phyloP scores from a whole-genome alignment of 441 rosid genomes.

The Erysimum pusillum region DNA sequence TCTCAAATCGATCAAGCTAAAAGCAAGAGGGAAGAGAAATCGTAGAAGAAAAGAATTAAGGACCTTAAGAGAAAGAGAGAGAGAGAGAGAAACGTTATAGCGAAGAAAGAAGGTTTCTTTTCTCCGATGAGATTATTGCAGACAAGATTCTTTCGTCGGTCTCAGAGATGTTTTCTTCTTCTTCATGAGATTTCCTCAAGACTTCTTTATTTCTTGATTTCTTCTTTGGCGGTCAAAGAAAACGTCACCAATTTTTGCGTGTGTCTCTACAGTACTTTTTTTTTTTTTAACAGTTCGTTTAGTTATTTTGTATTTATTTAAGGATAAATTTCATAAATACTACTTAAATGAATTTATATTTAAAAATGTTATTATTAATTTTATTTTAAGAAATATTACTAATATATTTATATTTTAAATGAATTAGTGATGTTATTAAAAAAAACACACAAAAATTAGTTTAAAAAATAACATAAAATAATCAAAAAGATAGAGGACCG shows the following conservation, averaged over 20 bases:
- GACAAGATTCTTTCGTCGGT: not conserved
- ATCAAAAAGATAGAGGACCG: too few species aligned
- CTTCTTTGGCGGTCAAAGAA: constrained; percentile 42
- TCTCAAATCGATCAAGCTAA: constrained; percentile 18
- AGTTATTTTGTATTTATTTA: not conserved
- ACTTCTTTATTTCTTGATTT: constrained; percentile 19
- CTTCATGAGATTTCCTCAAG: constrained; percentile 12
- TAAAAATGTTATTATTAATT: too few species aligned
- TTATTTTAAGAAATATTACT: too few species aligned
- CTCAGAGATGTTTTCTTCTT: constrained; percentile 8
- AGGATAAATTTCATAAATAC: too few species aligned
- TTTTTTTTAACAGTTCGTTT: not conserved
- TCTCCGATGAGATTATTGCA: constrained; percentile 2
- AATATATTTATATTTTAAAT: too few species aligned
- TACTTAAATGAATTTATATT: too few species aligned
- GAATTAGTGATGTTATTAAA: too few species aligned
- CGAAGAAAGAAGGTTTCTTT: not conserved
- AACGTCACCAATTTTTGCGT: constrained; percentile 26
- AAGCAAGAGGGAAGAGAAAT: constrained; percentile 9
- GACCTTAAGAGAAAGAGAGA: not conserved
- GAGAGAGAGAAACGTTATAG: not conserved
- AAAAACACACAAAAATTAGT: too few species aligned
- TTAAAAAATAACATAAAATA: too few species aligned
- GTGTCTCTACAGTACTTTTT: not conserved
- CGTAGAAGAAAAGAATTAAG: not conserved